These are phyloP conservation scores for Euphorbia lathyris DNA, from an alignment of 345 rosid species.

Conservation along the genomic window DNA sequence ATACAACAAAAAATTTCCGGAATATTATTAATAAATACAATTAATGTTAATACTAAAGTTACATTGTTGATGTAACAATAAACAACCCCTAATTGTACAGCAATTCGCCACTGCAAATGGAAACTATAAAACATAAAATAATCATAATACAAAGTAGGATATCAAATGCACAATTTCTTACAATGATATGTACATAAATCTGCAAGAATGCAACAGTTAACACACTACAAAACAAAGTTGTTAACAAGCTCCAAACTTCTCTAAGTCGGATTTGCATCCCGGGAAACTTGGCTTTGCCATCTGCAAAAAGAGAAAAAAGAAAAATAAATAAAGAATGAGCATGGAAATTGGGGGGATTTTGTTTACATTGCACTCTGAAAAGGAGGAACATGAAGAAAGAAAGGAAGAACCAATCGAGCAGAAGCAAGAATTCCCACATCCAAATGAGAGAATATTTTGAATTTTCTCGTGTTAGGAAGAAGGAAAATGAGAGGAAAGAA, in stretches of 20 bases:
- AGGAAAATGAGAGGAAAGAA: neutral
- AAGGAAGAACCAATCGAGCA: neutral
- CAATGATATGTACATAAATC: slow-evolving; percentile 66
- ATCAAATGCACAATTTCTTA: slow-evolving; percentile 44
- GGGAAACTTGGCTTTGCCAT: slow-evolving; percentile 79
- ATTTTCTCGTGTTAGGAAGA: neutral
- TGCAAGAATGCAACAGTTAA: slow-evolving; percentile 43
- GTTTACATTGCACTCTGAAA: no score
- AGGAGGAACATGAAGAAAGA: neutral
- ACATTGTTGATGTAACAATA: slow-evolving; percentile 21
- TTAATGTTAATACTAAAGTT: slow-evolving; percentile 12
- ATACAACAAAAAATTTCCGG: slow-evolving; percentile 2
- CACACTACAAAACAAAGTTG: slow-evolving; percentile 33
- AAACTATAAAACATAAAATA: slow-evolving; percentile 18
- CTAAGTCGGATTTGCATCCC: slow-evolving; percentile 52
- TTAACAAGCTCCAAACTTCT: slow-evolving; percentile 20
- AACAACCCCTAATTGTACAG: slow-evolving; percentile 32
- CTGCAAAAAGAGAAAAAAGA: slow-evolving; percentile 35
- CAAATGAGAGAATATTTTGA: neutral
- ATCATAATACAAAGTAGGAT: slow-evolving; percentile 23
- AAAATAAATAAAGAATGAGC: no score
- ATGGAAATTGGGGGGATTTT: no score
- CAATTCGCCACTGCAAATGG: slow-evolving; percentile 26
- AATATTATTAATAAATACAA: slow-evolving; percentile 13
- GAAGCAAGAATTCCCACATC: neutral